Base-by-base conservation (phyloP, 2,329 filamentous ascomycete species). In the Fusarium illudens region DNA sequence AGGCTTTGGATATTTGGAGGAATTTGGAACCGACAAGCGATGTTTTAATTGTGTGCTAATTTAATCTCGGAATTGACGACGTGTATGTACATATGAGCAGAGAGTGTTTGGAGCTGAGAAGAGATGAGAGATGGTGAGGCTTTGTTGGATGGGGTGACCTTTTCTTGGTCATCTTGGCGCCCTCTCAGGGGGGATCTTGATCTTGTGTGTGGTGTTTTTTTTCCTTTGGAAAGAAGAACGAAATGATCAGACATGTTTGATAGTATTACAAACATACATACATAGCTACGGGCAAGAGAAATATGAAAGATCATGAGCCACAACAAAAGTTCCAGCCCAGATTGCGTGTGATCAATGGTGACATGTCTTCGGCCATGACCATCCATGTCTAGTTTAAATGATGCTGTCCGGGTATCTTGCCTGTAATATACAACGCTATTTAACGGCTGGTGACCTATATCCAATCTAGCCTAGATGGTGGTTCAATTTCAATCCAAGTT, bases 11-110 rank as follows among this genome's bases (percentile, higher is more conserved):
- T 58, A 51, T 70, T 73, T 62, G 67, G 64, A 68, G 63, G 53
- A 60, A 44, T 44, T 48, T 60, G 48, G 64, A 55, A 44, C 36
- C 46, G 52, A 68, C 64, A 59, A 73, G 68, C 70, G 68, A 71
- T 69, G 49, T 49, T 68, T 59, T 48, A 56, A 42, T 19, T 57
- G 49, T 62, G 57, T 57, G 62, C 63, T 67, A 68, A 44, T 62
- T 71, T 71, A 71, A 62, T 64, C 60, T 61, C 51, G 56, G 49
- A 34, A 58, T 71, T 73, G 60, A 74, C 58, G 72, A 74, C 63
- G 71, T 27, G 39, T 72, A 74, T 71, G 72, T 73, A 74, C 62
- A 66, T 57, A 69, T 67, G 67, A 70, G 56, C 50, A 62, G 63
- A 64, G 61, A 68, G 65, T 63, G 49, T 56, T 34, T 37, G 49